Percentiles rank a stretch among this genome's conserved stretches.
Conservation (phyloP, 768 basidiomycete genomes). For the Tylopilus rubrobrunneus region DNA sequence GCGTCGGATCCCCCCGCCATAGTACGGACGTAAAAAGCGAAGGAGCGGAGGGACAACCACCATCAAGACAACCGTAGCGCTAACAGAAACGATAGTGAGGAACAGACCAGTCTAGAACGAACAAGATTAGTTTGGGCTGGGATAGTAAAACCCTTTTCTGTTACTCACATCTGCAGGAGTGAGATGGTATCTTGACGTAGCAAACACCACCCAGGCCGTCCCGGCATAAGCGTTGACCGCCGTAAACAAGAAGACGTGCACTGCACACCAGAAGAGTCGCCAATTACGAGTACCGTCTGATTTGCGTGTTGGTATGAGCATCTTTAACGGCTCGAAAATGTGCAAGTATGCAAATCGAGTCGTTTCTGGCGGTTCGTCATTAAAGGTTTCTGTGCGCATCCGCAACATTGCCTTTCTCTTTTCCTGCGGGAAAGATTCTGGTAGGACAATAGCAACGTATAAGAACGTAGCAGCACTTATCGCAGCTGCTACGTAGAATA, state of each 20-base stretch:
- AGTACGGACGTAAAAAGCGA: slow-evolving; percentile 24
- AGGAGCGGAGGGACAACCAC: slow-evolving; percentile 22
- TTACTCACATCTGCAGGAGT: slow-evolving; percentile 24
- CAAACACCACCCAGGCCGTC: slow-evolving; percentile 19
- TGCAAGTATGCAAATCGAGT: not conserved
- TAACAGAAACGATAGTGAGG: slow-evolving; percentile 13
- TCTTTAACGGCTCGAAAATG: slow-evolving; percentile 24
- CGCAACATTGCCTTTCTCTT: slow-evolving; percentile 17
- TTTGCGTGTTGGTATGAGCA: slow-evolving; percentile 18
- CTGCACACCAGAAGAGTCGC: slow-evolving; percentile 28
- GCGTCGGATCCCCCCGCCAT: not conserved
- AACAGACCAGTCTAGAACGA: slow-evolving; percentile 26
- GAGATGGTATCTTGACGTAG: slow-evolving; percentile 24
- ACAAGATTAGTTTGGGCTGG: not conserved
- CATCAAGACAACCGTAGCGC: slow-evolving; percentile 13
- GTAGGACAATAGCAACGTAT: slow-evolving; percentile 22
- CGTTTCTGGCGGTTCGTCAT: not conserved
- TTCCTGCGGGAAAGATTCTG: slow-evolving; percentile 29
- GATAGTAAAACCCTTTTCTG: no score
- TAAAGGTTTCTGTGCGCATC: not conserved
- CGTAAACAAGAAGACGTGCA: slow-evolving; percentile 22
- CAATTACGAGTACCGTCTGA: slow-evolving; percentile 22
- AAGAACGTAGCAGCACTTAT: slow-evolving; percentile 13
- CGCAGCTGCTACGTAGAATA: slow-evolving; percentile 17
- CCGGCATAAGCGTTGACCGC: slow-evolving; percentile 9